phyloP scores from a whole-genome alignment of 306 rosid species.

The Carpinus viminea region DNA sequence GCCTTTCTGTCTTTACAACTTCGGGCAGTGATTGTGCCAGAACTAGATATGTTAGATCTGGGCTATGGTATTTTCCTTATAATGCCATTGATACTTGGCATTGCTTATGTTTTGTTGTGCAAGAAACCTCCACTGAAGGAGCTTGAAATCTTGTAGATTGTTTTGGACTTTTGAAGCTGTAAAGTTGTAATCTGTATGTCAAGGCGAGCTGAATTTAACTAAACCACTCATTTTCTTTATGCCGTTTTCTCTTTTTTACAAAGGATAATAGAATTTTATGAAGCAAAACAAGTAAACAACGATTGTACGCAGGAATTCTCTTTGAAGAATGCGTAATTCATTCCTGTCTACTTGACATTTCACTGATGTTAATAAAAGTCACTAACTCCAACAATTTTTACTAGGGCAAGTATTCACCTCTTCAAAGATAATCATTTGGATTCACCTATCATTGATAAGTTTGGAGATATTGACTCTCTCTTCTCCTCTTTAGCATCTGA shows the following conservation, averaged over 20 bases:
- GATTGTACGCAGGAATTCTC: no score
- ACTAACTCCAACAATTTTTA: no score
- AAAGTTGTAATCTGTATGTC: conserved; percentile 8
- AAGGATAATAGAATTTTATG: neutral
- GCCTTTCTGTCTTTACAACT: neutral
- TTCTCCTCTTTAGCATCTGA: no score
- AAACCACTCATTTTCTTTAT: neutral
- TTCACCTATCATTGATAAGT: no score
- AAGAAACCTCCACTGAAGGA: conserved; percentile 1
- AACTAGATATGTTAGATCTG: conserved; percentile 9
- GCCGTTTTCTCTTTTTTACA: neutral
- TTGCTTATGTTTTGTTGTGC: neutral
- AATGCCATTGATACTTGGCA: neutral
- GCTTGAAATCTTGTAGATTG: neutral
- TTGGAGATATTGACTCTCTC: no score
- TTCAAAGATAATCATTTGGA: no score
- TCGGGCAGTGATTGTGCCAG: neutral
- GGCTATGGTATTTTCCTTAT: neutral
- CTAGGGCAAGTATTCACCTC: no score
- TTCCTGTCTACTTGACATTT: no score
- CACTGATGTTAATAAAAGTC: no score
- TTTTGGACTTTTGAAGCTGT: conserved; percentile 5
- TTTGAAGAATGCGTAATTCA: no score
- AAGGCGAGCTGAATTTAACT: neutral
- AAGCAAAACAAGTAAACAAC: no score